Conservation (phyloP, 2,329 filamentous ascomycete genomes). For the Xylaria hypoxylon region DNA sequence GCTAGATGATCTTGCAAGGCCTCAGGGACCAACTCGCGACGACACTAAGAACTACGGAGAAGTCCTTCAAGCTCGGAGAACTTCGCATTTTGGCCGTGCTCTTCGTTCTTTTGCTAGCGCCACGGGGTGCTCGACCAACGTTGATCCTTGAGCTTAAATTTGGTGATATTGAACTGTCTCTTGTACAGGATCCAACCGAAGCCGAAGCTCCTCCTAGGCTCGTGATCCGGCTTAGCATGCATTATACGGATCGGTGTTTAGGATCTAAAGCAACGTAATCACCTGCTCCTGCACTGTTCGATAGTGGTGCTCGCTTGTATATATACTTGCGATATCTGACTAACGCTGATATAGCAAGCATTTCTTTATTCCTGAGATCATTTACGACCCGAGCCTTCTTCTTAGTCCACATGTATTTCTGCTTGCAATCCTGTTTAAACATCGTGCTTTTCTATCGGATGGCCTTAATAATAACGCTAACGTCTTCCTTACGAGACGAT, state of each 20-base stretch:
- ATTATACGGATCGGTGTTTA: not conserved
- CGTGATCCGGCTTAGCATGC: not conserved
- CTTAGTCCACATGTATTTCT: conserved; percentile 16
- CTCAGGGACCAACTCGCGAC: not conserved
- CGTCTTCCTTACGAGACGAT: not conserved
- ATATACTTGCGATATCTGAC: too few species aligned
- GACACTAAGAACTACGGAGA: not conserved
- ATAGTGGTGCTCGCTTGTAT: too few species aligned
- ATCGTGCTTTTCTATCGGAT: conserved; percentile 1
- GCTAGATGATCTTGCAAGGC: not conserved
- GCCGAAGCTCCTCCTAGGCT: not conserved
- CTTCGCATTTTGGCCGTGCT: not conserved
- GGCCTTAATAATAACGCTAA: not conserved
- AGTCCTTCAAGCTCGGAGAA: not conserved
- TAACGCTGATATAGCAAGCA: too few species aligned
- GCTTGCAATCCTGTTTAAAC: not conserved
- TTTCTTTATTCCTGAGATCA: conserved; percentile 18
- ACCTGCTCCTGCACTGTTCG: too few species aligned
- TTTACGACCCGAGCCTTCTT: conserved; percentile 7
- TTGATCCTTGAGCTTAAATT: not conserved
- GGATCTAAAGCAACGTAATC: conserved; percentile 8
- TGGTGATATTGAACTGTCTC: not conserved
- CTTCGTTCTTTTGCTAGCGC: conserved; percentile 1
- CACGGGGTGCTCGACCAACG: not conserved
- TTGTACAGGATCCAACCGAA: not conserved